Conservation (phyloP, 108 stramenopile genomes). For the Cylindrotheca fusiformis region DNA sequence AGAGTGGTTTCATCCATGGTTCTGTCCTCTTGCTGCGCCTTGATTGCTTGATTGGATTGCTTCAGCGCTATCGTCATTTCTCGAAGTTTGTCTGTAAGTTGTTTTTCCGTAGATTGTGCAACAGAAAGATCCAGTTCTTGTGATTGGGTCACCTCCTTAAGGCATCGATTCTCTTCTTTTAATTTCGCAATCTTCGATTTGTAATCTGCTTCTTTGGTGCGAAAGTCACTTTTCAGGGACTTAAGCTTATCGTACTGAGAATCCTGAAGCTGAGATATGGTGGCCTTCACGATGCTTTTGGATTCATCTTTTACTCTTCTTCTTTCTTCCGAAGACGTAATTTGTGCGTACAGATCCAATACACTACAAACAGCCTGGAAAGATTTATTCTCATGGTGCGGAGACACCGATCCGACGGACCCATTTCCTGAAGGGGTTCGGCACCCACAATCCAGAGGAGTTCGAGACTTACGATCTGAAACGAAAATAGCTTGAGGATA, state of each 20-base stretch:
- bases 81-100: constrained; percentile 17
- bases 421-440: neutral
- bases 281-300: constrained; percentile 13
- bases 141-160: constrained; percentile 4
- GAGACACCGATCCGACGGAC: neutral
- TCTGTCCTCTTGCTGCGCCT: neutral
- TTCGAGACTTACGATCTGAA: constrained; percentile 78
- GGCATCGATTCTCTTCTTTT: constrained; percentile 11
- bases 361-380: constrained; percentile 39
- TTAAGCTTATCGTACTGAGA: constrained; percentile 25
- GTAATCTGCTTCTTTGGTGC: constrained; percentile 12
- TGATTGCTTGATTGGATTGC: constrained; percentile 20
- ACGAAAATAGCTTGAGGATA: constrained; percentile 69
- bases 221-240: constrained; percentile 18
- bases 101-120: neutral
- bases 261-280: constrained; percentile 31
- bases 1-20: constrained; percentile 3
- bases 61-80: constrained; percentile 1
- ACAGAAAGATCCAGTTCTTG: constrained; percentile 4
- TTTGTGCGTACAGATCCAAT: constrained; percentile 43
- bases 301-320: constrained; percentile 21
- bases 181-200: constrained; percentile 3
- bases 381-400: constrained; percentile 31
- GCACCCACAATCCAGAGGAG: constrained; percentile 52
- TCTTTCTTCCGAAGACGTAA: constrained; percentile 34